phyloP scores from a whole-genome alignment of 169 alveolate species.

The Plasmodium gallinaceum region DNA sequence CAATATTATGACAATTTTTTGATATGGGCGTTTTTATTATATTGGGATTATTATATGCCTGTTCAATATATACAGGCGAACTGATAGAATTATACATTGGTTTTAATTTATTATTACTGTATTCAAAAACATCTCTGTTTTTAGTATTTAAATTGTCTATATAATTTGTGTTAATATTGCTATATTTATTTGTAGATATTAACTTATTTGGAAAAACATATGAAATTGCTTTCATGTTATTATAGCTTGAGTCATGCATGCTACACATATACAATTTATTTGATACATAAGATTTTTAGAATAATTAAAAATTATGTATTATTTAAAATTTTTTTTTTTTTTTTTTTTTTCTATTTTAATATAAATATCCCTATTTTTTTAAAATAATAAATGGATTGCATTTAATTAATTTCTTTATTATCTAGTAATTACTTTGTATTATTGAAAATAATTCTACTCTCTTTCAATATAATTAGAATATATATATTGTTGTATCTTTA shows the following conservation, averaged over 20 bases:
- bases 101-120: slow-evolving; percentile 4
- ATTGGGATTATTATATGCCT: slow-evolving; percentile 14
- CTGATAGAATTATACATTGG: slow-evolving; percentile 1
- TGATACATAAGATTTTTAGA: background rate
- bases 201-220: slow-evolving; percentile 22
- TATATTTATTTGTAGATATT: slow-evolving; percentile 17
- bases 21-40: background rate
- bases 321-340: too few relatives aligned
- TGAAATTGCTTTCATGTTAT: slow-evolving; percentile 18
- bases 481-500: too few relatives aligned
- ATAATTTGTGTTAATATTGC: slow-evolving; percentile 5
- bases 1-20: background rate
- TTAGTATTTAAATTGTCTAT: background rate
- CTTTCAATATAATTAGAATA: too few relatives aligned
- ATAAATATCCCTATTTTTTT: too few relatives aligned
- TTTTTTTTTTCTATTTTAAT: too few relatives aligned
- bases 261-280: background rate
- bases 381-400: too few relatives aligned
- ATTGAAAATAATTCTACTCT: too few relatives aligned
- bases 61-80: slow-evolving; percentile 13
- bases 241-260: background rate
- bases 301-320: background rate
- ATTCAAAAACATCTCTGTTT: slow-evolving; percentile 6
- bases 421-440: too few relatives aligned
- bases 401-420: too few relatives aligned